Evolutionary conservation across 2,329 filamentous ascomycete genomes (phyloP), one percentile per base, ranked within the genome.

Genomic region (Cercospora janseana): DNA sequence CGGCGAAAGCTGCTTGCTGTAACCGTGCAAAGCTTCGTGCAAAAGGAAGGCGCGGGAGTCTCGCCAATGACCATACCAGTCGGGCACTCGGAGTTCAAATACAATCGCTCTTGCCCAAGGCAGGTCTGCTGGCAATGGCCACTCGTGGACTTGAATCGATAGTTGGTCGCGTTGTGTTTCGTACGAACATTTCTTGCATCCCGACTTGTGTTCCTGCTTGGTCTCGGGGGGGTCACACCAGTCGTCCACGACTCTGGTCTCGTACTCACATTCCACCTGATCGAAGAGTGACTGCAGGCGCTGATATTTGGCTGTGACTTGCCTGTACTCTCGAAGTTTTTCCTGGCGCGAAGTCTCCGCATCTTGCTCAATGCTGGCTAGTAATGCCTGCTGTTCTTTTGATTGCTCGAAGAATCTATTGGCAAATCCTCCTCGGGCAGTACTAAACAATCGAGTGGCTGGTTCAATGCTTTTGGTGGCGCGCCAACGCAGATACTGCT

Each of bases 31-130:
- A 0, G 62, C 57, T 10, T 59, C 29, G n/a, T 48, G 49, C 5
- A 55, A 26, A 26, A 62, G 12, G 35, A 45, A 58, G 12, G 27
- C 16, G 10, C 41, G 28, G 3, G 70, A 66, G 47, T 80, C 72
- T 9, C 81, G 70, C 60, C 82, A 85, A 0, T 65, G 62, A 2
- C 66, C 65, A 16, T 81, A 73, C 3, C 66, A 65, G 3, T 57
- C 24, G 0, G 80, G 80, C 16, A 70, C 67, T 0, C 46, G 52
- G 1, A 83, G 63, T 53, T 83, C 80, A 43, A 83, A 80, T 0
- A 82, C 54, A 0, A 78, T 64, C 0, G 68, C 69, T 24, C 75
- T 73, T n/a, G 66, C 67, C 7, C 69, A 57, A 2, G 62, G 51
- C 0, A 60, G 38, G 2, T 68, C 49, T 0, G 43, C 29, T 2